phyloP scores from a whole-genome alignment of 352 stramenopile genomes.

The Phytopythium boreale region DNA sequence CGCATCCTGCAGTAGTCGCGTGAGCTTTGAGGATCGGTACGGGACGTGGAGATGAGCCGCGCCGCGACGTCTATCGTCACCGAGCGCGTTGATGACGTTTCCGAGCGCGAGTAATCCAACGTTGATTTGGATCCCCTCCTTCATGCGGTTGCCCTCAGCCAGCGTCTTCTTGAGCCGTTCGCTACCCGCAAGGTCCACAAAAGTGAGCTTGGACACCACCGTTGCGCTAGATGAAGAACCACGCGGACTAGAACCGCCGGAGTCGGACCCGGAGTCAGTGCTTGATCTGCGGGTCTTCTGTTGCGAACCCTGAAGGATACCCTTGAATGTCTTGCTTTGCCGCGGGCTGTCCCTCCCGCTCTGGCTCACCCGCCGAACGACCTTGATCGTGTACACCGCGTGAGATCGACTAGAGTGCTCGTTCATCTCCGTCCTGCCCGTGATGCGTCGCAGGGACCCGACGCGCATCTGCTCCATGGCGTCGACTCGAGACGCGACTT shows the following conservation, averaged over 20 bases:
- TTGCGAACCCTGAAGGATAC: not conserved
- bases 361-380: constrained; percentile 47
- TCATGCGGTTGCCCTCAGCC: constrained; percentile 83
- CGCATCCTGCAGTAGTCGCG: constrained; percentile 76
- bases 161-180: constrained; percentile 86
- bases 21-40: constrained; percentile 83
- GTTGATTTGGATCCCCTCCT: constrained; percentile 89
- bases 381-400: constrained; percentile 85
- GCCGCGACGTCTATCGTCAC: constrained; percentile 54
- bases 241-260: constrained; percentile 9
- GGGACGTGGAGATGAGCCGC: constrained; percentile 62
- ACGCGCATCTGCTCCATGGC: constrained; percentile 79
- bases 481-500: constrained; percentile 45
- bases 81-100: constrained; percentile 87
- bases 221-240: constrained; percentile 9
- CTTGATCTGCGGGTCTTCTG: constrained; percentile 18
- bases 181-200: constrained; percentile 85
- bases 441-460: constrained; percentile 73
- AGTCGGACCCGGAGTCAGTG: not conserved
- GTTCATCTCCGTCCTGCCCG: constrained; percentile 87
- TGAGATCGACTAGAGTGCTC: constrained; percentile 86
- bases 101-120: constrained; percentile 78
- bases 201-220: constrained; percentile 82
- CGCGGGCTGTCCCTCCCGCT: constrained; percentile 12
- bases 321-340: not conserved